A percentile compares a stretch with the other conserved stretches of the same genome.
Conservation (phyloP, 2,329 filamentous ascomycete species). For the Fusarium ambrosium region DNA sequence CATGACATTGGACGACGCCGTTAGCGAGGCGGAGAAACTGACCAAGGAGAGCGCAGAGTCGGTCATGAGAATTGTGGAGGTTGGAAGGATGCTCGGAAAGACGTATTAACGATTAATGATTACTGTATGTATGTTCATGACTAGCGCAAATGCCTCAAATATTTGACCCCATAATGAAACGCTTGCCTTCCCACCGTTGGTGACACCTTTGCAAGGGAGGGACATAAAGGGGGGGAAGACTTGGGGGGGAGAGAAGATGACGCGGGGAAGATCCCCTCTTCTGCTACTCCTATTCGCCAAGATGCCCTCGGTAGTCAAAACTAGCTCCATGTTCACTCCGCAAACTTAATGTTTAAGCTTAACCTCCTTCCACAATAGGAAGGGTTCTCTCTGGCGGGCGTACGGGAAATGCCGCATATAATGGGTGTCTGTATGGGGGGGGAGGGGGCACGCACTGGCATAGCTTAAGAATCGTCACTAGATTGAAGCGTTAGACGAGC, state of each 20-base stretch:
- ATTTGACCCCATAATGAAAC: neutral
- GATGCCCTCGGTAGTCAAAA: neutral
- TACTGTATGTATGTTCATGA: constrained; percentile 8
- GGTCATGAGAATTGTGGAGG: constrained; percentile 51
- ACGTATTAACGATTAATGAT: constrained; percentile 10
- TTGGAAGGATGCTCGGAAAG: constrained; percentile 48
- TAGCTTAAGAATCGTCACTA: neutral
- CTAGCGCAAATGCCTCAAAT: constrained; percentile 10
- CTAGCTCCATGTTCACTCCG: neutral
- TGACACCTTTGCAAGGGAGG: neutral
- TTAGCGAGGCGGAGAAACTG: constrained; percentile 49
- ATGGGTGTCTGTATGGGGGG: neutral
- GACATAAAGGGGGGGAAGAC: neutral
- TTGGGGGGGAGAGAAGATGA: neutral
- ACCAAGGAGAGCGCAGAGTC: constrained; percentile 51
- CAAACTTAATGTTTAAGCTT: constrained; percentile 19
- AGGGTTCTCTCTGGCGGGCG: constrained; percentile 19
- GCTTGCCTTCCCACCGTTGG: neutral
- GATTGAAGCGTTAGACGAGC: neutral
- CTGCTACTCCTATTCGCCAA: neutral
- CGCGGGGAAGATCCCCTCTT: constrained; percentile 13
- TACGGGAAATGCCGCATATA: constrained; percentile 25
- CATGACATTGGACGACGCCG: constrained; percentile 49
- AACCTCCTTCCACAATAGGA: constrained; percentile 28
- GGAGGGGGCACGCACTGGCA: neutral